Conservation (phyloP, 148 eudicot species). For the Rhododendron williamsianum region DNA sequence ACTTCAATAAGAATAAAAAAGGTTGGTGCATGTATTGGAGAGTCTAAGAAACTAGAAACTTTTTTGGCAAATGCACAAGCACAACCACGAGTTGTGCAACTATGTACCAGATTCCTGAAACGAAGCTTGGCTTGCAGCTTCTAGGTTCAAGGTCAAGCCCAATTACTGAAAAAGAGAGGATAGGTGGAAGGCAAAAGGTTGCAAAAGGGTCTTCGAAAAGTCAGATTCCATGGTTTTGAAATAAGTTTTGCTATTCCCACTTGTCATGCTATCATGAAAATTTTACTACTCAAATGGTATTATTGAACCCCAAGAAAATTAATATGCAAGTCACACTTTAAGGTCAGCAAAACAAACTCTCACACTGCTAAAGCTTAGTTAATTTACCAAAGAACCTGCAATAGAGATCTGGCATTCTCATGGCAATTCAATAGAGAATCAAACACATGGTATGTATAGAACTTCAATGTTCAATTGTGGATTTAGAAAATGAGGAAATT, state of each 20-base stretch:
- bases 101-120: not conserved
- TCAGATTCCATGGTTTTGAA: not conserved
- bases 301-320: not conserved
- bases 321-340: not conserved
- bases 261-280: not conserved
- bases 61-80: not conserved
- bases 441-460: not conserved
- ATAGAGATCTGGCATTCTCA: not conserved
- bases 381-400: not conserved
- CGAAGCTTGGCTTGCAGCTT: not conserved
- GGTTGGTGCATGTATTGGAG: not conserved
- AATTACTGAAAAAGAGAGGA: not conserved
- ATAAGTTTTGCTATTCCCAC: not conserved
- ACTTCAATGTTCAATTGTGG: not conserved
- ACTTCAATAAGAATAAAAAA: not conserved
- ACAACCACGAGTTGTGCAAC: not conserved
- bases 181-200: not conserved
- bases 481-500: not conserved
- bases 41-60: not conserved
- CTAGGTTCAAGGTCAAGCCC: not conserved
- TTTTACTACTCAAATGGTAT: not conserved
- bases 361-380: not conserved
- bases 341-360: not conserved
- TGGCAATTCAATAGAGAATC: not conserved
- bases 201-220: not conserved